Percentiles rank a stretch among this genome's conserved stretches.
These are phyloP conservation scores for Cenchrus fungigraminus DNA, from an alignment of 176 grass and related monocot species.

Conservation along the genomic window DNA sequence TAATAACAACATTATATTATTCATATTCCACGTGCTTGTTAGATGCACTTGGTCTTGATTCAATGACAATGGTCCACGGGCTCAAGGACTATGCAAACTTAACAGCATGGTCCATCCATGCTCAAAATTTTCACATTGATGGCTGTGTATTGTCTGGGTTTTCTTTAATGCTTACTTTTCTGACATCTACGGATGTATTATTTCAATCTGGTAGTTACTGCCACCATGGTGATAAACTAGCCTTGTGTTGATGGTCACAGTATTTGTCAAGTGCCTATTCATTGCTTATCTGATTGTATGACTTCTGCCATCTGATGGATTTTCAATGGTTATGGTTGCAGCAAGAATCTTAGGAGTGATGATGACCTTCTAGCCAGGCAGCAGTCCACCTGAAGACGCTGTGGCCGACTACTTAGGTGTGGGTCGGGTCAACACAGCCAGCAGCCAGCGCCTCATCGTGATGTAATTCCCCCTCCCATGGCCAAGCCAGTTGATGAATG, in stretches of 20 bases:
- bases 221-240: constrained; percentile 4
- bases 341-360: constrained; percentile 44
- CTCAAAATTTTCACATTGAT: not conserved
- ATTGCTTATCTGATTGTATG: constrained; percentile 2
- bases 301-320: not conserved
- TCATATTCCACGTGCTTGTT: not conserved
- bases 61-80: not conserved
- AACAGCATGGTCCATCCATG: constrained; percentile 5
- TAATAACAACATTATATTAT: not conserved
- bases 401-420: constrained; percentile 53
- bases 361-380: constrained; percentile 17
- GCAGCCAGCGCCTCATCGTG: constrained; percentile 28
- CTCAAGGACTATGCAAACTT: not conserved
- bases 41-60: not conserved
- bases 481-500: constrained; percentile 42
- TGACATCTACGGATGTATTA: not conserved
- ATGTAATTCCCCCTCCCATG: constrained; percentile 15
- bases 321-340: constrained; percentile 12
- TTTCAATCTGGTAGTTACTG: not conserved
- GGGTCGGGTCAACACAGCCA: constrained; percentile 33
- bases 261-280: not conserved
- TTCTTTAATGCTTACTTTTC: not conserved
- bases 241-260: not conserved
- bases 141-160: not conserved
- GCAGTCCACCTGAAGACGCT: constrained; percentile 34